Evolutionary conservation across 345 rosid species (phyloP).

Genomic region (Ricinus communis): DNA sequence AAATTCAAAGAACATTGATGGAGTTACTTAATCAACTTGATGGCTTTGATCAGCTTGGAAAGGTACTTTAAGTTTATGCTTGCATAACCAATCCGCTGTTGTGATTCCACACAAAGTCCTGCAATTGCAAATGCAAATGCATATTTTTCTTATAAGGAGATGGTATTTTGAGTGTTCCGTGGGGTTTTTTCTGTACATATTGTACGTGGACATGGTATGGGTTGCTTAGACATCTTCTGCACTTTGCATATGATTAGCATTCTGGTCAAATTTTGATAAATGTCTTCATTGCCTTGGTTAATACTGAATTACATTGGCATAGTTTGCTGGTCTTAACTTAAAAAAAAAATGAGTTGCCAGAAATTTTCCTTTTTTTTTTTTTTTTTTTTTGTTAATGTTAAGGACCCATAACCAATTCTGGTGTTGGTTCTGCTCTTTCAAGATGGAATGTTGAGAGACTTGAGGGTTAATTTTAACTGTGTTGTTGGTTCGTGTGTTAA

Average conservation of each 20-base stretch:
- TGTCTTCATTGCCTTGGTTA: not conserved
- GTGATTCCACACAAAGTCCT: not conserved
- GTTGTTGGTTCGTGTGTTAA: not conserved
- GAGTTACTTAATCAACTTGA: conserved; percentile 98
- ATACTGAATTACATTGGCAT: not conserved
- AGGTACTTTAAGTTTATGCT: conserved; percentile 44
- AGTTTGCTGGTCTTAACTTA: not conserved
- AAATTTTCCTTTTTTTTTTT: not conserved
- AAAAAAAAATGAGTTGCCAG: not conserved
- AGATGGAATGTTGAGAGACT: too few relatives aligned
- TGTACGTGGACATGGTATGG: not conserved
- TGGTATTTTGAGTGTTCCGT: not conserved
- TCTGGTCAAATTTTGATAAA: not conserved
- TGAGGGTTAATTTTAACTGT: too few relatives aligned
- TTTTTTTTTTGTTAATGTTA: not conserved
- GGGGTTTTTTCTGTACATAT: not conserved
- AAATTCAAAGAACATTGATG: conserved; percentile 96
- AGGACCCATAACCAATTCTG: too few relatives aligned
- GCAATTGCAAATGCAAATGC: not conserved
- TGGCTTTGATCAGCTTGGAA: conserved; percentile 96
- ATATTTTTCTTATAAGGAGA: not conserved
- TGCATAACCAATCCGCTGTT: not conserved
- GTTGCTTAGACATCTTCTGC: not conserved
- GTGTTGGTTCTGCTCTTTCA: too few relatives aligned
- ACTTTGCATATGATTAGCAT: not conserved